Conservation (phyloP, 1,139 yeast genomes). For the Entelexis paramagnoliae region DNA sequence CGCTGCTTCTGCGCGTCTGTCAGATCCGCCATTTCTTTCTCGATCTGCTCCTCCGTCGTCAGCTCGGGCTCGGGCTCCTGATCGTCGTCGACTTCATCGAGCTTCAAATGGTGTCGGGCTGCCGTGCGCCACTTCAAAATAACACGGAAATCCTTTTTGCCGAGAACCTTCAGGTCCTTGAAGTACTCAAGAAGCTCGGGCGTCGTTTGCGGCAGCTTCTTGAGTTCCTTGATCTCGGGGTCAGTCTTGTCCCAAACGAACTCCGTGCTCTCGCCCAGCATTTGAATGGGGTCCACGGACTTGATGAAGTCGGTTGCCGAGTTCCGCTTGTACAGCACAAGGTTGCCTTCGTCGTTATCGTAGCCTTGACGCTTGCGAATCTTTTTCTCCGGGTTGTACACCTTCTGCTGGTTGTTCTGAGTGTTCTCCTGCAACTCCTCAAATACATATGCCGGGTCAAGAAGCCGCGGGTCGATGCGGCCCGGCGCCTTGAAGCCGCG, state of each 20-base stretch:
- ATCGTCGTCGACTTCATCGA: conserved; percentile 48
- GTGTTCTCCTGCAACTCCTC: conserved; percentile 66
- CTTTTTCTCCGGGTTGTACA: conserved; percentile 87
- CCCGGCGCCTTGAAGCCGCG: conserved; percentile 94
- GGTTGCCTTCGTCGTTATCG: conserved; percentile 72
- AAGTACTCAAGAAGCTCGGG: conserved; percentile 71
- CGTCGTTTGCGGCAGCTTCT: conserved; percentile 64
- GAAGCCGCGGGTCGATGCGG: conserved; percentile 79
- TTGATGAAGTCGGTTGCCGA: conserved; percentile 70
- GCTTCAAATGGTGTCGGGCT: conserved; percentile 67
- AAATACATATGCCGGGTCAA: conserved; percentile 88
- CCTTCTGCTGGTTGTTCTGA: conserved; percentile 73
- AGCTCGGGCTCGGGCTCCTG: conserved; percentile 49
- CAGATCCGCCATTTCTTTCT: conserved; percentile 66
- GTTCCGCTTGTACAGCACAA: conserved; percentile 61
- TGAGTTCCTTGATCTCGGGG: conserved; percentile 61
- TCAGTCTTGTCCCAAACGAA: conserved; percentile 48
- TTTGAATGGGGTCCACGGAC: conserved; percentile 72
- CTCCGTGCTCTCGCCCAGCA: conserved; percentile 52
- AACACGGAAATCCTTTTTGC: conserved; percentile 81
- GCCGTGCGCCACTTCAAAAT: conserved; percentile 80
- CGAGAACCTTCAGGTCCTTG: conserved; percentile 84
- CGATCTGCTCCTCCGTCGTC: conserved; percentile 84
- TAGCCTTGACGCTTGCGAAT: conserved; percentile 91
- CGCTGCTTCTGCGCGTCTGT: conserved; percentile 61